These are phyloP conservation scores for Petunia axillaris DNA, from an alignment of 257 asterid species.

Conservation along the genomic window DNA sequence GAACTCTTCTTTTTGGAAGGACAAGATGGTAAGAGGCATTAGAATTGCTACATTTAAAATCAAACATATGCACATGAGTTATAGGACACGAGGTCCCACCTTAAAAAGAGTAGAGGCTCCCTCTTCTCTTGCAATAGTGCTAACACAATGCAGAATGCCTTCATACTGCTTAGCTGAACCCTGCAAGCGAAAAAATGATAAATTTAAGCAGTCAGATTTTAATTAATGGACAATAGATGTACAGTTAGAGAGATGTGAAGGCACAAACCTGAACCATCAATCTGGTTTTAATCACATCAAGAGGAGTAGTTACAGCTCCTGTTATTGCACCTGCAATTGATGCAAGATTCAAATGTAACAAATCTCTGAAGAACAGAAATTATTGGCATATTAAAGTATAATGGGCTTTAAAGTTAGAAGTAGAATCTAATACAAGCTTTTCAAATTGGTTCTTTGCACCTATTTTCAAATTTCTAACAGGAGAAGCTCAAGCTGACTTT, in stretches of 20 bases:
- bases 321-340: conserved; percentile 59
- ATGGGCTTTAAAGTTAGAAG: background rate
- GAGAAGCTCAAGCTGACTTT: background rate
- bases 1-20: background rate
- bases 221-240: background rate
- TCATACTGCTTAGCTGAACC: conserved; percentile 64
- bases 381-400: background rate
- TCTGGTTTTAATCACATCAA: conserved; percentile 72
- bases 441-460: background rate
- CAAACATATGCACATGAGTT: conserved; percentile 8
- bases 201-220: background rate
- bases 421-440: background rate
- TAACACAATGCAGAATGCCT: conserved; percentile 55
- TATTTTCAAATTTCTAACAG: conserved; percentile 14
- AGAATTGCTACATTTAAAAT: background rate
- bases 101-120: conserved; percentile 58
- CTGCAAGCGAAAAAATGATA: conserved; percentile 34
- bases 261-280: conserved; percentile 65
- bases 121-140: conserved; percentile 56
- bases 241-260: background rate
- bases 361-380: background rate
- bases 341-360: background rate
- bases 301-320: conserved; percentile 74
- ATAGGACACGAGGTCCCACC: conserved; percentile 40
- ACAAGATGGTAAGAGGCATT: conserved; percentile 10